Base-by-base conservation (phyloP, 179 eudicot genomes). In the Pouteria campechiana region DNA sequence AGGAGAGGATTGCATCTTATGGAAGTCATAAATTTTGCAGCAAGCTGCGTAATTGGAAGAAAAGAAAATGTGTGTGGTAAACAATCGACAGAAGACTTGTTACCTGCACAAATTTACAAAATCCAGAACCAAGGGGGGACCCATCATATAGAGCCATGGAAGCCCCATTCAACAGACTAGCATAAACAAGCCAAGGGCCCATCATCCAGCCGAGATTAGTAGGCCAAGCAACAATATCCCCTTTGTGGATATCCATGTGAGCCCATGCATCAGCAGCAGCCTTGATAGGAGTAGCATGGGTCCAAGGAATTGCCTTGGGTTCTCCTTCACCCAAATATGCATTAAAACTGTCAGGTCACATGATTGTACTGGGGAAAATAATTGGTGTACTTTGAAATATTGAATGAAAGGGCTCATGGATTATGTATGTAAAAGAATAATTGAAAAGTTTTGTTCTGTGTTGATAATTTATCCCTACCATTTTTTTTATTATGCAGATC, bases 201-300 rank as follows among this genome's bases (percentile, higher is more conserved):
- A 90, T 90, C 96, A 86, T 90, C 98, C 98, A 90, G 20, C 98
- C 98, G 41, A 90, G 92, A 79, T 86, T 90, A 60, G 98, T 90
- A 12, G 98, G 98, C 96, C 96, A 90, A 41, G 92, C 79, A 46
- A 90, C 81, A 20, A 82, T 54, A 38, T 90, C 98, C 19, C 94
- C 85, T 52, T 58, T 65, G 36, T 34, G 81, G 29, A 90, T 75
- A 64, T 86, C 96, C 84, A 79, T 59, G 63, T 90, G 98, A 63
- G 76, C 76, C 98, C 96, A 90, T 41, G 82, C 96, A 69, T 90
- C 98, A 25, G 88, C 90, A 53, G 87, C 98, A 54, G 96, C 96
- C 69, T 82, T 86, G 13, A 90, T 52, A 54, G 98, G 96, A 61
- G 88, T 66, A 18, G 75, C 68, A 19, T 67, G 60, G 30, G 85